A percentile compares a stretch with the other conserved stretches of the same genome.
These are phyloP conservation scores for Starmerella stellata DNA, from an alignment of 805 yeast genomes.

Conservation along the genomic window DNA sequence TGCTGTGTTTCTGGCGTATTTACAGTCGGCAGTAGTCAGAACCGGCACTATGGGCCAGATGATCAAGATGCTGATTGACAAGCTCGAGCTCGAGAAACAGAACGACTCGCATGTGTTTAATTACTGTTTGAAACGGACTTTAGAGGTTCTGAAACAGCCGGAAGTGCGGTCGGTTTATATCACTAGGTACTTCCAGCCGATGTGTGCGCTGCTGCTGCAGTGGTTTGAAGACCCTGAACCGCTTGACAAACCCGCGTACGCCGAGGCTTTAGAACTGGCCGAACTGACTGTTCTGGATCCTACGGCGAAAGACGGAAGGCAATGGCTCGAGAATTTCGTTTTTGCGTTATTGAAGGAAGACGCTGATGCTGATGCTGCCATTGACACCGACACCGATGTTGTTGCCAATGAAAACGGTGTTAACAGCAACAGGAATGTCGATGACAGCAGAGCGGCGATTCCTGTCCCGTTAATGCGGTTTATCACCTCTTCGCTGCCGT, in stretches of 20 bases:
- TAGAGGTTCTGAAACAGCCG: constrained; percentile 28
- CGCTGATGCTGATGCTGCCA: neutral
- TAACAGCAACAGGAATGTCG: neutral
- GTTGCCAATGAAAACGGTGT: neutral
- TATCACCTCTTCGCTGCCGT: constrained; percentile 3
- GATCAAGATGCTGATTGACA: constrained; percentile 36
- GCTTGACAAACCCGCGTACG: neutral
- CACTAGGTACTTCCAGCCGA: constrained; percentile 4
- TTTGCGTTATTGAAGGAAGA: constrained; percentile 5
- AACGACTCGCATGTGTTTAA: constrained; percentile 44
- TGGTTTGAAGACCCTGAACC: constrained; percentile 10
- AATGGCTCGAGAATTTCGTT: constrained; percentile 11
- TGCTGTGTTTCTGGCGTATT: constrained; percentile 5
- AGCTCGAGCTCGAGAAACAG: constrained; percentile 10
- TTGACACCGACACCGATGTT: neutral
- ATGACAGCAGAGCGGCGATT: constrained; percentile 3
- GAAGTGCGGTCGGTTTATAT: constrained; percentile 8
- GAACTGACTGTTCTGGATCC: constrained; percentile 11
- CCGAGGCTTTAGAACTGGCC: constrained; percentile 9
- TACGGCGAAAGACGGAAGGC: constrained; percentile 7
- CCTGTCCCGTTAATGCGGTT: constrained; percentile 4
- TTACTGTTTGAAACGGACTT: constrained; percentile 40
- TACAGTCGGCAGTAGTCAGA: constrained; percentile 12
- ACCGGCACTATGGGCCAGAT: constrained; percentile 43
- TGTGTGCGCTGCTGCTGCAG: constrained; percentile 9